Conservation (phyloP, 2,329 filamentous ascomycete genomes). For the Lachnellula arida region DNA sequence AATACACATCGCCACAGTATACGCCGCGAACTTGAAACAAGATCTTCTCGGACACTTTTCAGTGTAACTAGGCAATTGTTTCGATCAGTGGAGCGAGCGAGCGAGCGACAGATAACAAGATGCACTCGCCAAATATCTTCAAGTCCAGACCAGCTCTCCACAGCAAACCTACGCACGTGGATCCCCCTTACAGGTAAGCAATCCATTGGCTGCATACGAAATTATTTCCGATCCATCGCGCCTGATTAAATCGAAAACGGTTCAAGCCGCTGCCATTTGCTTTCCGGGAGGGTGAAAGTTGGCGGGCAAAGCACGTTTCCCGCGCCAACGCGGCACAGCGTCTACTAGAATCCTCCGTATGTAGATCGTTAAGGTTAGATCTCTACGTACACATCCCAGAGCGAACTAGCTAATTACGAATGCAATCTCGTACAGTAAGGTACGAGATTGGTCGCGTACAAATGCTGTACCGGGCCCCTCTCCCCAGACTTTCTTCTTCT, state of each 20-base stretch:
- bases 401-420: not conserved
- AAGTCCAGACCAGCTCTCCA: no score
- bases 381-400: not conserved
- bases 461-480: not conserved
- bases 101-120: no score
- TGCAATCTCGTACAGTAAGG: not conserved
- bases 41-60: no score
- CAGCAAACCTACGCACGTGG: no score
- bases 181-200: not conserved
- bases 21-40: no score
- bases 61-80: no score
- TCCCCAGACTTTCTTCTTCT: not conserved
- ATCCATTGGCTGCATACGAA: not conserved
- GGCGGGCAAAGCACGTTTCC: not conserved
- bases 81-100: no score
- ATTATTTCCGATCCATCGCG: not conserved
- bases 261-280: slow-evolving; percentile 1
- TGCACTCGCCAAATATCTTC: no score
- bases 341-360: no score
- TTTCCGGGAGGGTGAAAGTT: not conserved
- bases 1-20: no score
- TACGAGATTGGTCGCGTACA: not conserved
- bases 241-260: not conserved
- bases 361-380: not conserved
- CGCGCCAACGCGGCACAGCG: not conserved